phyloP scores from a whole-genome alignment of 2,329 filamentous ascomycete genomes.

The Alternaria ventricosa region DNA sequence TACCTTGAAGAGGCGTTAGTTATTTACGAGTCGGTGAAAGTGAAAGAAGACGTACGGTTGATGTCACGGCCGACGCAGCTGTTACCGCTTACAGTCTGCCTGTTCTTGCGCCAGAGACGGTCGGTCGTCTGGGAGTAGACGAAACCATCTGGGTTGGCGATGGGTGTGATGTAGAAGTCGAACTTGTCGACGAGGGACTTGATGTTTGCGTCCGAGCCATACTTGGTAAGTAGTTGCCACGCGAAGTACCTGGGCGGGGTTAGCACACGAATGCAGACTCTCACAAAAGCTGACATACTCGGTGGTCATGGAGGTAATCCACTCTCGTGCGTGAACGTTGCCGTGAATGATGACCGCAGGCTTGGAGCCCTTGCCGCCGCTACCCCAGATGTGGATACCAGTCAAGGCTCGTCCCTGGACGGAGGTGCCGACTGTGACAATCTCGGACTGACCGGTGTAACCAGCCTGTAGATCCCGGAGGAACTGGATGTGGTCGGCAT shows the following conservation, averaged over 20 bases:
- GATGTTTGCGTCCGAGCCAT: constrained; percentile 38
- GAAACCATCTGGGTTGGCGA: constrained; percentile 40
- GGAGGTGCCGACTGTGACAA: constrained; percentile 42
- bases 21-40: not conserved
- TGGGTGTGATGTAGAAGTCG: constrained; percentile 43
- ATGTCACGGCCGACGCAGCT: constrained; percentile 47
- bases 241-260: constrained; percentile 31
- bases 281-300: constrained; percentile 13
- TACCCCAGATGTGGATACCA: constrained; percentile 49
- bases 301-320: constrained; percentile 44
- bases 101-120: constrained; percentile 51
- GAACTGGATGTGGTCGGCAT: constrained; percentile 44
- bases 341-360: constrained; percentile 45
- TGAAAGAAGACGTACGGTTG: constrained; percentile 31
- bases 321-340: constrained; percentile 47
- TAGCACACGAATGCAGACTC: not conserved
- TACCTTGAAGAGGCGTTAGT: constrained; percentile 9
- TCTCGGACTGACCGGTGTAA: constrained; percentile 41
- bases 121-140: constrained; percentile 48
- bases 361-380: constrained; percentile 45
- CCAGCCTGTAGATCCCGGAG: constrained; percentile 42
- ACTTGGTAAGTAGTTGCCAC: constrained; percentile 46
- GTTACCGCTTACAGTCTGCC: constrained; percentile 40
- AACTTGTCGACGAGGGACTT: constrained; percentile 46
- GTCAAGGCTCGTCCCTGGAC: constrained; percentile 42